Evolutionary conservation across 306 rosid species (phyloP).

Genomic region (Begonia fuchsioides): DNA sequence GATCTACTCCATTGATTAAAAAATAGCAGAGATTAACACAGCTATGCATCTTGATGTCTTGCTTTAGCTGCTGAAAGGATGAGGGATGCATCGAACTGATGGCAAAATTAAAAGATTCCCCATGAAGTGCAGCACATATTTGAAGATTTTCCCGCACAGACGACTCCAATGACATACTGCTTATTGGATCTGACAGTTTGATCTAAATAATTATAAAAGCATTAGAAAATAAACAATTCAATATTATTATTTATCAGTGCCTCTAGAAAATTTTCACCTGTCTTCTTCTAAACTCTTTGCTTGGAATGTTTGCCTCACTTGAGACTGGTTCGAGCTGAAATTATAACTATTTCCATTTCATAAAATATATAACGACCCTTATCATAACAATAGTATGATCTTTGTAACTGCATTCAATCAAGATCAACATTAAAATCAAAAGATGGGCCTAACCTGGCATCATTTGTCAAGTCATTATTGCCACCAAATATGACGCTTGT

Average conservation of each 20-base stretch:
- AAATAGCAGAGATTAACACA: background rate
- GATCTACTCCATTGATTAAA: too few species aligned
- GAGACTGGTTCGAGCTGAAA: conserved; percentile 32
- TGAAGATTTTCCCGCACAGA: conserved; percentile 81
- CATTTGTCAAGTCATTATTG: conserved; percentile 54
- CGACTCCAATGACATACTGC: conserved; percentile 67
- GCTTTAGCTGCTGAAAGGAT: conserved; percentile 66
- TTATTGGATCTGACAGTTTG: conserved; percentile 72
- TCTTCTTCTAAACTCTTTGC: conserved; percentile 64
- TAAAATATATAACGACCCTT: too few species aligned
- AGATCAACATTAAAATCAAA: conserved; percentile 11
- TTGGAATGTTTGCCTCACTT: conserved; percentile 43
- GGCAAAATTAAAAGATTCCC: conserved; percentile 74
- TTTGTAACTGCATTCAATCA: conserved; percentile 3
- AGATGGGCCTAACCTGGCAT: conserved; percentile 52
- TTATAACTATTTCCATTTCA: conserved; percentile 43
- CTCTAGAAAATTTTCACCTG: conserved; percentile 37
- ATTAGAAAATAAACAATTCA: conserved; percentile 8
- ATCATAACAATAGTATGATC: background rate
- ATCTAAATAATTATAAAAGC: conserved; percentile 31
- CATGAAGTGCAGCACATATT: conserved; percentile 78
- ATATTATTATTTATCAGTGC: conserved; percentile 1
- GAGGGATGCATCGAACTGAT: conserved; percentile 82
- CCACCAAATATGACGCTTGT: conserved; percentile 73
- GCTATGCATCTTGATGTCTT: conserved; percentile 73